Base-by-base conservation (phyloP, 495 filamentous ascomycete genomes). In the Xylaria palmicola region DNA sequence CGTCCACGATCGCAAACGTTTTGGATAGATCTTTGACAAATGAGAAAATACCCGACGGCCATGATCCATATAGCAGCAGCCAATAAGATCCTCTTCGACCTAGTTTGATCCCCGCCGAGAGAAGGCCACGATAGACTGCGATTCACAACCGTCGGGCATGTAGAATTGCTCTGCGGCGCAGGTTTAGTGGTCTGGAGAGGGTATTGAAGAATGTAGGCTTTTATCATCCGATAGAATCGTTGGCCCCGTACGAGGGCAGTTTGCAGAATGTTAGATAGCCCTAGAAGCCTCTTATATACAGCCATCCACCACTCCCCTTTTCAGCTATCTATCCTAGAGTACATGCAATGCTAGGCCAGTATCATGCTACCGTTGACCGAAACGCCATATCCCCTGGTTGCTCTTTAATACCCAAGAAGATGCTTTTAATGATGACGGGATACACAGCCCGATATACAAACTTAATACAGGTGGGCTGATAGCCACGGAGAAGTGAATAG, bases 1-100 rank as follows among this genome's bases (percentile, higher is more conserved):
- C 52, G 62, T 24, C 60, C 54, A 48, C 34, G 53, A 37, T 51
- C 60, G 20, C 20, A 34, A 29, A 52, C 26, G 36, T 49, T 39
- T 20, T 57, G 52, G 36, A 43, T 37, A 40, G 50, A 56, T 51
- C 48, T 54, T 37, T 53, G 49, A 65, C 66, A 59, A 71, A 68
- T 66, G 62, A 71, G 65, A 63, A 66, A 68, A 56, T 66, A 57
- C 56, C 66, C 68, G 68, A 68, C 59, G 15, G 43, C 12, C 41
- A 32, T 53, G 49, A 37, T 37, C 40, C 12, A n/a, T n/a, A n/a
- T n/a, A 56, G 48, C 24, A 30, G 22, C 47, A 39, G 44, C 30
- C 39, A 62, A 22, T 57, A 54, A 60, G 48, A 58, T 15, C 39
- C 50, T 48, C 53, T 32, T 56, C 36, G 30, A 20, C 41, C 26